Percentiles rank a stretch among this genome's conserved stretches.
Evolutionary conservation across 2,329 filamentous ascomycete genomes (phyloP).

Genomic region (Penicillium sp.): DNA sequence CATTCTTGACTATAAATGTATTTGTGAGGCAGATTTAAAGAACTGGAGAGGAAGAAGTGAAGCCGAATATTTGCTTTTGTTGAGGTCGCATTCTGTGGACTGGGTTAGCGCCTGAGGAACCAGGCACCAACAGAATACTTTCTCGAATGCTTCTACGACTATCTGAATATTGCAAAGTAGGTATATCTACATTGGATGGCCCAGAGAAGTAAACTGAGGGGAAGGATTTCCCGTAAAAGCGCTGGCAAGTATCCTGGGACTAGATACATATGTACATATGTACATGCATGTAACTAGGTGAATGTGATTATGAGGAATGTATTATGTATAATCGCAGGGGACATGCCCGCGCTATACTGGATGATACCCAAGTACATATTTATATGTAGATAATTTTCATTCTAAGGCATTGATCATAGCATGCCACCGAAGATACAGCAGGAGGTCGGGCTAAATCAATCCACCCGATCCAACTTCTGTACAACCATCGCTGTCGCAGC

Average conservation of each 20-base stretch:
- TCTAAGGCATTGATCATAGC: slow-evolving; percentile 14
- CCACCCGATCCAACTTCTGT: slow-evolving; percentile 66
- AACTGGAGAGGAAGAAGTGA: background rate
- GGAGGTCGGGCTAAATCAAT: slow-evolving; percentile 26
- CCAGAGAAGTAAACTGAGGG: background rate
- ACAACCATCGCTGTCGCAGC: slow-evolving; percentile 90
- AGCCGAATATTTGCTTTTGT: background rate
- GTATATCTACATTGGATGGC: background rate
- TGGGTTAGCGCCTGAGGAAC: background rate
- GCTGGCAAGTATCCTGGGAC: too few species aligned
- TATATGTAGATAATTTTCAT: background rate
- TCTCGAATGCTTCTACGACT: too few species aligned
- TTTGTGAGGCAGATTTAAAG: background rate
- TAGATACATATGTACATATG: background rate
- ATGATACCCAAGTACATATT: background rate
- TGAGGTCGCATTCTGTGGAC: slow-evolving; percentile 5
- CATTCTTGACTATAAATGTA: background rate
- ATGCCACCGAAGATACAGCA: background rate
- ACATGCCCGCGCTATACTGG: background rate
- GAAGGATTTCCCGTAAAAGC: too few species aligned
- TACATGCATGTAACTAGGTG: background rate
- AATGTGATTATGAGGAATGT: background rate
- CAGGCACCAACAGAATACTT: background rate
- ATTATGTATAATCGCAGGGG: background rate
- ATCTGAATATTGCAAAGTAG: too few species aligned